These are phyloP conservation scores for Skeletonema marinoi DNA, from an alignment of 108 stramenopile genomes.

Conservation along the genomic window DNA sequence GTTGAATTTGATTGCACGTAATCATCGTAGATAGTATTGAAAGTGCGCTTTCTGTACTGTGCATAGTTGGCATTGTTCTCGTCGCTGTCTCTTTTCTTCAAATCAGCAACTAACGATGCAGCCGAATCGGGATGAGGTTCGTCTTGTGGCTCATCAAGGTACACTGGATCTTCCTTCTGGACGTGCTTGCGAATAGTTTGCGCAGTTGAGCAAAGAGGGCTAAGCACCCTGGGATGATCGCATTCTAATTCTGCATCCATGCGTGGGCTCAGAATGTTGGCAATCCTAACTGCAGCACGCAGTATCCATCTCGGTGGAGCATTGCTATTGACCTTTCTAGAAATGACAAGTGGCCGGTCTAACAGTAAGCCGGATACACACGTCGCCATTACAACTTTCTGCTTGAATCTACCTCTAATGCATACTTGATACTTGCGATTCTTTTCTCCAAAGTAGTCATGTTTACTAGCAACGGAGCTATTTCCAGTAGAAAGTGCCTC, in stretches of 20 bases:
- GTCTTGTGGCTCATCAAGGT: constrained; percentile 12
- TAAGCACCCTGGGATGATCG: constrained; percentile 56
- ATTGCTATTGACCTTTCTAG: constrained; percentile 33
- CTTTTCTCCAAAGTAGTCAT: constrained; percentile 38
- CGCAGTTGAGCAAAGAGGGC: constrained; percentile 80
- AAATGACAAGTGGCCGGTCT: constrained; percentile 31
- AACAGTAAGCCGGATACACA: constrained; percentile 68
- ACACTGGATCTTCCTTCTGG: constrained; percentile 1
- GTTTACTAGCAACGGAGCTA: background rate
- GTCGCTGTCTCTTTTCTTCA: constrained; percentile 42
- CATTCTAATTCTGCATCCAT: constrained; percentile 72
- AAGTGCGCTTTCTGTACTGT: constrained; percentile 39
- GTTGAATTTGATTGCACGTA: constrained; percentile 19
- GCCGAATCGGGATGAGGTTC: constrained; percentile 28
- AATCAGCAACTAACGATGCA: constrained; percentile 17
- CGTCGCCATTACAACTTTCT: constrained; percentile 63
- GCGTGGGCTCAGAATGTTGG: constrained; percentile 79
- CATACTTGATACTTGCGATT: constrained; percentile 48
- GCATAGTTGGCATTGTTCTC: constrained; percentile 30
- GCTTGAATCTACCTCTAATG: constrained; percentile 36
- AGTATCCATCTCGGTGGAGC: constrained; percentile 81
- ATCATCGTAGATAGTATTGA: constrained; percentile 37
- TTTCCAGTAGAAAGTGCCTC: background rate
- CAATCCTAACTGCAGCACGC: constrained; percentile 69
- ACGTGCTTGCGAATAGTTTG: constrained; percentile 58